These are phyloP conservation scores for Coriolopsis trogii DNA, from an alignment of 1,284 basidiomycete genomes.

Conservation along the genomic window DNA sequence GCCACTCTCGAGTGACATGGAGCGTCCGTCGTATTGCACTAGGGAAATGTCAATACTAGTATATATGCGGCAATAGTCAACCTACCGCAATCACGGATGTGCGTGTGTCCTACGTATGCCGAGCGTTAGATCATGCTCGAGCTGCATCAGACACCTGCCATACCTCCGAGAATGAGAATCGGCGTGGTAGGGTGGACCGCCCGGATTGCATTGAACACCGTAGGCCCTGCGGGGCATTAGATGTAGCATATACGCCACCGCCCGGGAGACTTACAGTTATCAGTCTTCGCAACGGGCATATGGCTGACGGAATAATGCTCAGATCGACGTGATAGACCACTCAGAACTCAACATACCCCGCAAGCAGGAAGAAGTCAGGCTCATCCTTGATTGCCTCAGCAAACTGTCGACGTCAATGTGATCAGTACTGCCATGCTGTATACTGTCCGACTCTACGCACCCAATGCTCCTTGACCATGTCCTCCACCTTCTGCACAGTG, in stretches of 20 bases:
- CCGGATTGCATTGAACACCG: slow-evolving; percentile 76
- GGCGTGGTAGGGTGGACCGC: slow-evolving; percentile 73
- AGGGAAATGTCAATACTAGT: background rate
- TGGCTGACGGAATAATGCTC: slow-evolving; percentile 48
- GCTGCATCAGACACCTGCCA: slow-evolving; percentile 3
- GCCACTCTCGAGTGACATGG: slow-evolving; percentile 79
- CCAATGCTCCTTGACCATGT: slow-evolving; percentile 80
- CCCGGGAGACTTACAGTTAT: slow-evolving; percentile 51
- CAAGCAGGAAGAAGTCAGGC: slow-evolving; percentile 81
- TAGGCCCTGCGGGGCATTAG: slow-evolving; percentile 50
- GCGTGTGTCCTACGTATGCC: slow-evolving; percentile 59
- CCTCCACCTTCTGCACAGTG: slow-evolving; percentile 71
- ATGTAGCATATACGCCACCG: no score
- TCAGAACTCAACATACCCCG: slow-evolving; percentile 48
- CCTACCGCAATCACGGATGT: slow-evolving; percentile 77
- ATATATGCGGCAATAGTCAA: slow-evolving; percentile 15
- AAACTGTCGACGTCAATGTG: slow-evolving; percentile 51
- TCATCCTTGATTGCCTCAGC: slow-evolving; percentile 75
- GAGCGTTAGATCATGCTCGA: background rate
- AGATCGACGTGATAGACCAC: background rate
- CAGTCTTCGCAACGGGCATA: slow-evolving; percentile 62
- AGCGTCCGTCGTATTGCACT: slow-evolving; percentile 63
- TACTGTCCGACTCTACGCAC: slow-evolving; percentile 36
- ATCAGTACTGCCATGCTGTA: background rate
- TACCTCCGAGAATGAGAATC: slow-evolving; percentile 79